Percentiles rank a stretch among this genome's conserved stretches.
These are phyloP conservation scores for Endotrypanum monterogeii DNA, from an alignment of 208 protist genomes.

Conservation along the genomic window DNA sequence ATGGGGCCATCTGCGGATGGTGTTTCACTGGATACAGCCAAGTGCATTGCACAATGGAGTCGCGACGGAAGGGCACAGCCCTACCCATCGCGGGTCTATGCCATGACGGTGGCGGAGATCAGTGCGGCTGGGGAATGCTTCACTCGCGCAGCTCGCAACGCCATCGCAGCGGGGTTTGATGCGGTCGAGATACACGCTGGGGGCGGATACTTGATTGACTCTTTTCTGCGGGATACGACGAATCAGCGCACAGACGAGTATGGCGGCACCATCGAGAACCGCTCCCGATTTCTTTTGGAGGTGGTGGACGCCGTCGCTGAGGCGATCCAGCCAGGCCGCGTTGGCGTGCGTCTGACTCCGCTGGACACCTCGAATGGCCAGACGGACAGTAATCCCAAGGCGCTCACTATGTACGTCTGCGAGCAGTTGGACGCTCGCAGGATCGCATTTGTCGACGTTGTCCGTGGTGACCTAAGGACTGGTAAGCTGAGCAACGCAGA, in stretches of 20 bases:
- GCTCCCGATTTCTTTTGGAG: constrained; percentile 64
- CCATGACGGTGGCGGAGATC: constrained; percentile 71
- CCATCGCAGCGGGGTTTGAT: constrained; percentile 84
- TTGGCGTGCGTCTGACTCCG: constrained; percentile 69
- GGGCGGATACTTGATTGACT: constrained; percentile 91
- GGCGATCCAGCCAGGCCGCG: constrained; percentile 37
- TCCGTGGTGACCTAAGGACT: constrained; percentile 33
- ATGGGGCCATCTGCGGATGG: constrained; percentile 18
- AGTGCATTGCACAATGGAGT: constrained; percentile 22
- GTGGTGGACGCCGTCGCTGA: constrained; percentile 64
- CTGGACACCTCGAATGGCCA: constrained; percentile 49
- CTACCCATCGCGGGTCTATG: constrained; percentile 28
- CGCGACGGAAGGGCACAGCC: constrained; percentile 29
- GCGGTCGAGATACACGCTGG: constrained; percentile 89
- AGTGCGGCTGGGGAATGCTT: constrained; percentile 47
- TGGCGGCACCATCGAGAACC: constrained; percentile 84
- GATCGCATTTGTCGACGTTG: constrained; percentile 47
- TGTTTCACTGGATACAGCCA: constrained; percentile 3
- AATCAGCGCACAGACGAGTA: constrained; percentile 90
- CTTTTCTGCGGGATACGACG: constrained; percentile 60
- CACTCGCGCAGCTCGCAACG: constrained; percentile 62
- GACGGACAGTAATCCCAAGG: constrained; percentile 37
- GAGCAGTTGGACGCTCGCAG: constrained; percentile 46
- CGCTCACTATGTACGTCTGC: constrained; percentile 53
- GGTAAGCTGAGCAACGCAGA: constrained; percentile 4